phyloP scores from a whole-genome alignment of 345 rosid genomes.

The Physaria fendleri region DNA sequence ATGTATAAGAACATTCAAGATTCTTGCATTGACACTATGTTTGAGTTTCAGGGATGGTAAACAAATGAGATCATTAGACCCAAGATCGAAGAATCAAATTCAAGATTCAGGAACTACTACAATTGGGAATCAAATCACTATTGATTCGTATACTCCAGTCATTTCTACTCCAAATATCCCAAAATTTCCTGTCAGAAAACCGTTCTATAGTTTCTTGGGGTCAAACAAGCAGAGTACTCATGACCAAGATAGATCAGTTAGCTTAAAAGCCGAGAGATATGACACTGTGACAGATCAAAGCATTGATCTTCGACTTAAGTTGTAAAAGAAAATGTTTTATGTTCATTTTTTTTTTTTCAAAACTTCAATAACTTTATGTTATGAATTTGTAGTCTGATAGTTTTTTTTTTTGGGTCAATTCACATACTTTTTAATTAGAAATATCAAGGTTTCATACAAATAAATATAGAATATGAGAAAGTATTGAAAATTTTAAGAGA shows the following conservation, averaged over 20 bases:
- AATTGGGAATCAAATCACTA: constrained; percentile 26
- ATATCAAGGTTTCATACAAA: too few species aligned
- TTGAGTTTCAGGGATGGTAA: constrained; percentile 28
- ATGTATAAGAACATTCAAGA: too few species aligned
- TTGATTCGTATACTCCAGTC: constrained; percentile 27
- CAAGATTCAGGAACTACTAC: constrained; percentile 26
- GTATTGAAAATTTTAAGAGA: too few species aligned
- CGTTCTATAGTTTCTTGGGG: constrained; percentile 39
- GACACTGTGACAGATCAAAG: constrained; percentile 33
- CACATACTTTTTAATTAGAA: too few species aligned
- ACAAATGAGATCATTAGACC: constrained; percentile 24
- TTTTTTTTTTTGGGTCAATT: too few species aligned
- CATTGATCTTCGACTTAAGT: constrained; percentile 56
- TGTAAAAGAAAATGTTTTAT: constrained; percentile 25
- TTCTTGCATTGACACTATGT: not conserved
- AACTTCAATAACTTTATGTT: not conserved
- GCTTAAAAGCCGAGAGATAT: constrained; percentile 31
- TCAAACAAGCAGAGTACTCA: constrained; percentile 26
- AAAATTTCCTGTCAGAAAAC: constrained; percentile 20
- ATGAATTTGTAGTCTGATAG: constrained; percentile 11
- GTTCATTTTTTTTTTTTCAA: not conserved
- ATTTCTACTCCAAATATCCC: constrained; percentile 16
- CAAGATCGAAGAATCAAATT: constrained; percentile 15
- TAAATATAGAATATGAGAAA: too few species aligned
- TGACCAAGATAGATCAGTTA: constrained; percentile 26